Conservation (phyloP, 1,284 basidiomycete genomes). For the Wallemia mellicola region DNA sequence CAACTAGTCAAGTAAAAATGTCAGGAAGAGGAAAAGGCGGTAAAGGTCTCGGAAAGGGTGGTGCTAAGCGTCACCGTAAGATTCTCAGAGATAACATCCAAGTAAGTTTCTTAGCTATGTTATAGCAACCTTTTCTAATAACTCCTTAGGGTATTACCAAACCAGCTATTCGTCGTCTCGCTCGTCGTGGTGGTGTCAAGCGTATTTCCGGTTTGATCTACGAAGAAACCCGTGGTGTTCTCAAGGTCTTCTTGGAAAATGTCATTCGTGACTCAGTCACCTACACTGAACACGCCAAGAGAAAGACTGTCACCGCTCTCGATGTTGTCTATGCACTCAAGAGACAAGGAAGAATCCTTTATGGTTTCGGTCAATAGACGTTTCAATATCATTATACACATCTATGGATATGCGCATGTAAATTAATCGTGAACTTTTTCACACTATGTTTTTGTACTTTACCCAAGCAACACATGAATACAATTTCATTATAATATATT, state of each 20-base stretch:
- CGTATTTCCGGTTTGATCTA: slow-evolving; percentile 79
- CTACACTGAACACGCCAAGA: slow-evolving; percentile 1
- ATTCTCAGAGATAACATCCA: slow-evolving; percentile 58
- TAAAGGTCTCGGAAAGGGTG: slow-evolving; percentile 46
- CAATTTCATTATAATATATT: too few relatives aligned
- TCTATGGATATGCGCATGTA: too few relatives aligned
- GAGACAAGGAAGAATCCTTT: slow-evolving; percentile 61
- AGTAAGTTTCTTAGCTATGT: slow-evolving; percentile 14
- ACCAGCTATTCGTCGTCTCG: slow-evolving; percentile 73
- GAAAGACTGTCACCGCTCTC: slow-evolving; percentile 12
- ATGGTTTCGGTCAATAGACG: slow-evolving; percentile 42
- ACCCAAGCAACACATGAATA: too few relatives aligned
- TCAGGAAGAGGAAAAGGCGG: slow-evolving; percentile 47
- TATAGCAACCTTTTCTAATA: slow-evolving; percentile 7
- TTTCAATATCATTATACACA: too few relatives aligned
- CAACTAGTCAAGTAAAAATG: slow-evolving; percentile 20
- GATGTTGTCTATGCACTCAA: slow-evolving; percentile 65
- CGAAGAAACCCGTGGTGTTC: slow-evolving; percentile 64
- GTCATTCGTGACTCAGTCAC: slow-evolving; percentile 55
- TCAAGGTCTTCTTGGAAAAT: slow-evolving; percentile 31
- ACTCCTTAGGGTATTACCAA: slow-evolving; percentile 34
- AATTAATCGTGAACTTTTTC: too few relatives aligned
- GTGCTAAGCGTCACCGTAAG: slow-evolving; percentile 66
- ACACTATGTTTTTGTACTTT: too few relatives aligned
- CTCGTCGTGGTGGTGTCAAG: slow-evolving; percentile 82